Base-by-base conservation (phyloP, 2,329 filamentous ascomycete species). In the Nectriaceae sp. region DNA sequence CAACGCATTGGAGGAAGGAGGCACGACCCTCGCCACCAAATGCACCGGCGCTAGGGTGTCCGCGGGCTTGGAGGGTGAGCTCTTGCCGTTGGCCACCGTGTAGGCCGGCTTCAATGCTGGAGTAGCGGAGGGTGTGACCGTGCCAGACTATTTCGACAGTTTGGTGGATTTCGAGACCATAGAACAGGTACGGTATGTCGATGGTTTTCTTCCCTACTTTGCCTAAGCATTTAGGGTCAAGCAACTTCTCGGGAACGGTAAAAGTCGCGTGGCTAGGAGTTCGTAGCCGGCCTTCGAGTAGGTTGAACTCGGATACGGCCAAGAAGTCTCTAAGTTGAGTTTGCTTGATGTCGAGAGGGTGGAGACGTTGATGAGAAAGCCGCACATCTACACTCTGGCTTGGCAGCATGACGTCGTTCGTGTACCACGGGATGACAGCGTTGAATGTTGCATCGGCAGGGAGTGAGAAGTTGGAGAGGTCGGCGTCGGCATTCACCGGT, bases 151-250 rank as follows among this genome's bases (percentile, higher is more conserved):
- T 64, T 10, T 74, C 66, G 40, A 76, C 64, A 20, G 68, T 64
- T 48, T 77, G 76, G 39, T 75, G 77, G 33, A 83, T 68, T 56
- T 84, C 79, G 2, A 81, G 68, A 6, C 79, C 78, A 40, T 71
- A 69, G 61, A 82, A 80, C 15, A 70, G 46, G 57, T 71, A 73
- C 11, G 57, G 50, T 3, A 70, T 39, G 35, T 65, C 49, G 21
- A 56, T 18, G 39, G 20, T 43, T 42, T 44, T 19, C 3, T 38
- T 21, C 18, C 26, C n/a, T 4, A 24, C 31, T 10, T 41, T 31
- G 5, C 26, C 24, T 8, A 29, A 29, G 2, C 46, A 31, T 3
- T 16, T 44, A 21, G 19, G 49, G 24, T n/a, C 19, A 26, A 48
- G 39, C 45, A 49, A 51, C n/a, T 21, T 4, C 22, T 47, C 37